Base-by-base conservation (phyloP, 2,329 filamentous ascomycete genomes). In the Xylaria sp. region DNA sequence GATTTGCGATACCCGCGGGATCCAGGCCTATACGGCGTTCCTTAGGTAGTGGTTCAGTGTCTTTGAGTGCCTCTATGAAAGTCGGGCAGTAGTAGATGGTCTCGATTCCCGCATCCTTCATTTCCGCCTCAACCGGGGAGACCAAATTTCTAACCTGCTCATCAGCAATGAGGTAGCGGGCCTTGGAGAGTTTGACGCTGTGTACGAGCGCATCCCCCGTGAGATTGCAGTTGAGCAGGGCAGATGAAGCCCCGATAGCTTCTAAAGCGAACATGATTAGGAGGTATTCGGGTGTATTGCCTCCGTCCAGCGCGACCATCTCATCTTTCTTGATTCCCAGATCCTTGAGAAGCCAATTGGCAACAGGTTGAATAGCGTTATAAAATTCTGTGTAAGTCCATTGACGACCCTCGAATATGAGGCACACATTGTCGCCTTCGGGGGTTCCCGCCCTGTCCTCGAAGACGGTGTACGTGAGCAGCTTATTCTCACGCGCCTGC, bases 151-250 rank as follows among this genome's bases (percentile, higher is more conserved):
- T 86, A 0, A 80, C 74, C 25, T 88, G 84, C 1, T 85, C 82
- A 68, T 91, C 90, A 2, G 90, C 85, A 1, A 92, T 76, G 1
- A 92, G 73, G 50, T 90, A 71, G 34, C 81, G 84, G 2, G 88
- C 84, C 1, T 83, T 84, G 55, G 86, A 86, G 46, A 91, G 82
- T 71, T 84, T 84, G 60, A 92, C 76, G 68, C 89, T 92, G 77
- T 93, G 90, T n/a, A 90, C 73, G 65, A 93, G 79, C 1, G 89
- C 85, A 70, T 89, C 84, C 0, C 87, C 88, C 1, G 86, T 83
- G 10, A 93, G 81, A 74, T 92, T 90, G 77, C 88, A 88, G 74
- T 93, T 93, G 77, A 93, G 89, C 79, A 91, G 86, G 0, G 91
- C 90, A 0, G 90, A 88, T 0, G 86, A 86, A 13, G 88, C 88